Base-by-base conservation (phyloP, 768 basidiomycete genomes). In the Mycena chlorophos region DNA sequence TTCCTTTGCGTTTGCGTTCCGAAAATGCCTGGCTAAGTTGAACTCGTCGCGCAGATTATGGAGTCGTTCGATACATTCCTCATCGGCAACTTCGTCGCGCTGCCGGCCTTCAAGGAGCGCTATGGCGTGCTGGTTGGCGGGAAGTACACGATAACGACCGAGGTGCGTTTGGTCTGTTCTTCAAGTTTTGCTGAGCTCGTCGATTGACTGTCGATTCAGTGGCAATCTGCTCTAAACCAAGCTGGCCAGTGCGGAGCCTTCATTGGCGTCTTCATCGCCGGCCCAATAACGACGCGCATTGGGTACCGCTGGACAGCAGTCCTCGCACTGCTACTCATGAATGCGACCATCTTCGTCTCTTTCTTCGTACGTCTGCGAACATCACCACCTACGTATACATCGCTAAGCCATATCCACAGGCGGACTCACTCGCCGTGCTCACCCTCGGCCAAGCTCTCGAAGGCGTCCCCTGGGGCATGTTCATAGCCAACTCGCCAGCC, bases 261-360 rank as follows among this genome's bases (percentile, higher is more conserved):
- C 56, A 53, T 61, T 28, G 60, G 60, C 17, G 60, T 61, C 37
- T 57, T 61, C 56, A 19, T 57, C 16, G 56, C 60, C 4, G 60
- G 60, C 29, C 56, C 60, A 17, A 43, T 61, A 6, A 61, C 60
- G 49, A 61, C 49, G 43, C 60, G 60, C 19, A 29, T 61, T 12
- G 60, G 60, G n/a, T 61, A 61, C 49, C 60, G 60, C 8, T 61
- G 60, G 60, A 52, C 60, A 27, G 57, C 60, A 42, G 47, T 61
- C 37, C 1, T 61, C 49, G 60, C 55, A 14, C 60, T 61, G 23
- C 6, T 42, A 14, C 20, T 42, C 14, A 42, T 42, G 40, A 42
- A 42, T 20, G 40, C 40, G 6, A 42, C 40, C 13, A 42, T 42
- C 22, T 42, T 42, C 40, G 40, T 42, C 14, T 42, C 40, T 5